Evolutionary conservation across 2,329 filamentous ascomycete genomes (phyloP), one percentile per base, ranked within the genome.

Genomic region (Trichoderma sp.): DNA sequence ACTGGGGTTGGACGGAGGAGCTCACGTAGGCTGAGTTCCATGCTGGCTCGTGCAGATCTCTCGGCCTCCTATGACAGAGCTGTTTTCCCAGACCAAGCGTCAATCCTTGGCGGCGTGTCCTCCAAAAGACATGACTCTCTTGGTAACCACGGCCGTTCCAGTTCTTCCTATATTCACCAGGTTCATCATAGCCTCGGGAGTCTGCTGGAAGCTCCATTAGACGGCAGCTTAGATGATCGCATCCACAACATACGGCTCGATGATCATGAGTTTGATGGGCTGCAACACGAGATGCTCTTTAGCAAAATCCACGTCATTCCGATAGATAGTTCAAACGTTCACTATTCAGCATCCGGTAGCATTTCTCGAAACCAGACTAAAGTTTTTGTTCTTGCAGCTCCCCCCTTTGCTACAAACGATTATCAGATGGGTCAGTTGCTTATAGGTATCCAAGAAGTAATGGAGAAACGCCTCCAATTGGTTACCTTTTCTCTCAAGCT

Each of bases 21-120:
- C 70, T 90, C 88, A 19, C 88, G 95, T 52, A 88, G 95, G 60
- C 91, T 98, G 29, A 99, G 95, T 80, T 98, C 94, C 17, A 86
- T 97, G 80, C 84, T 97, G 64, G 94, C 94, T 17, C 86, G 94
- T 73, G 91, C 92, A 35, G 94, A 97, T 76, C 82, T 97, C 22
- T 94, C 92, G 0, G 90, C 92, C 10, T 95, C 90, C 17, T 92
- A 94, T 71, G 93, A 97, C 72, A 86, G 92, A 73, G 85, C 89
- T 1, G 86, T 89, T n/a, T 96, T 97, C 75, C 86, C 89, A 32
- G 93, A 97, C 58, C 86, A 85, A 76, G 79, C 76, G 71, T 83
- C 77, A 3, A 75, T 79, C 9, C 73, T 80, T 9, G 78, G 76
- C 12, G 78, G 80, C 63, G 76, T 76, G 0, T 83, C 84, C 52